Percentiles rank a stretch among this genome's conserved stretches.
phyloP scores from a whole-genome alignment of 352 stramenopile species.

The Phytophthora hybrid region DNA sequence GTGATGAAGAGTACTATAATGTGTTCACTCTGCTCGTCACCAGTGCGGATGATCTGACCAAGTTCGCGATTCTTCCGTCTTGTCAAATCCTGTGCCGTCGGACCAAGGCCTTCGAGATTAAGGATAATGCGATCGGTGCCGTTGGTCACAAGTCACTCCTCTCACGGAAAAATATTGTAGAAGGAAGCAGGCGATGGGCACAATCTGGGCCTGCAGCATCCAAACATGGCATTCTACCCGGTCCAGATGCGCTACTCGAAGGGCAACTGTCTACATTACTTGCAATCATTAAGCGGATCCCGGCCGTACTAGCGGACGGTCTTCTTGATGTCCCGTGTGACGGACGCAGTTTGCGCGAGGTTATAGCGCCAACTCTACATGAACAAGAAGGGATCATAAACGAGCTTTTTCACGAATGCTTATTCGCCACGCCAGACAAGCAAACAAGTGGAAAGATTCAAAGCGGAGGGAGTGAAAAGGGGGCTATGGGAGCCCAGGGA shows the following conservation, averaged over 20 bases:
- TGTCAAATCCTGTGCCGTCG: slow-evolving; percentile 60
- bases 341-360: slow-evolving; percentile 60
- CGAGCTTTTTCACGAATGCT: slow-evolving; percentile 73
- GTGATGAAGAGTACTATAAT: slow-evolving; percentile 69
- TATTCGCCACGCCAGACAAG: slow-evolving; percentile 67
- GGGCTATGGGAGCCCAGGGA: slow-evolving; percentile 20
- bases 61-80: slow-evolving; percentile 56
- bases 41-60: slow-evolving; percentile 48
- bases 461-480: slow-evolving; percentile 23
- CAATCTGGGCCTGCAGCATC: slow-evolving; percentile 3
- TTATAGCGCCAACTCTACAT: slow-evolving; percentile 55
- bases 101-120: slow-evolving; percentile 55
- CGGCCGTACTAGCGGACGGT: slow-evolving; percentile 54
- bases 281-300: slow-evolving; percentile 66
- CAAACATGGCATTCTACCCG: slow-evolving; percentile 24
- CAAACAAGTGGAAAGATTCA: slow-evolving; percentile 28
- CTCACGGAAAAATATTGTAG: slow-evolving; percentile 19
- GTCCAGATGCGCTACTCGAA: slow-evolving; percentile 57
- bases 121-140: slow-evolving; percentile 25
- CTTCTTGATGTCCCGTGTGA: slow-evolving; percentile 49
- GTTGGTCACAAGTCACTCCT: slow-evolving; percentile 4
- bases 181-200: slow-evolving; percentile 18
- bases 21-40: slow-evolving; percentile 69
- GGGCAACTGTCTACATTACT: slow-evolving; percentile 67
- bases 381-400: slow-evolving; percentile 70